These are phyloP conservation scores for Chrysoporthe deuterocubensis DNA, from an alignment of 2,329 filamentous ascomycete species.

Conservation along the genomic window DNA sequence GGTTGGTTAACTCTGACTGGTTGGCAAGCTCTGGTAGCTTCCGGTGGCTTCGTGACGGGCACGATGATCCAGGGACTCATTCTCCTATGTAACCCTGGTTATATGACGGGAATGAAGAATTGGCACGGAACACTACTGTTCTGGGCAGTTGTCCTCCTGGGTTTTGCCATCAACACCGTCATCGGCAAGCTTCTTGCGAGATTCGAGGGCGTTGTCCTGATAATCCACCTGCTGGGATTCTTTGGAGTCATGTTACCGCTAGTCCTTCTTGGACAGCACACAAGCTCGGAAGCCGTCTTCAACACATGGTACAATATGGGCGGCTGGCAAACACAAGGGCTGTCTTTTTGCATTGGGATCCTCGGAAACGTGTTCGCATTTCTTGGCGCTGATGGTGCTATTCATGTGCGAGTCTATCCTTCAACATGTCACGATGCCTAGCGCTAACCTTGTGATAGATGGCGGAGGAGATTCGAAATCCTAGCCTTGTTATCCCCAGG, in stretches of 20 bases:
- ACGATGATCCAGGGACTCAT: constrained; percentile 35
- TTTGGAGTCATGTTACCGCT: constrained; percentile 44
- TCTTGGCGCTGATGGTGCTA: constrained; percentile 44
- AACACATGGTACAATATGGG: too few species aligned
- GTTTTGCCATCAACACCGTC: constrained; percentile 32
- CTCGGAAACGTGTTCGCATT: constrained; percentile 41
- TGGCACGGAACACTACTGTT: constrained; percentile 35
- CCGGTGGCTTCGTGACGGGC: constrained; percentile 29
- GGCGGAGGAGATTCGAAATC: constrained; percentile 52
- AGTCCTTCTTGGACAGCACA: constrained; percentile 43
- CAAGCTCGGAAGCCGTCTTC: constrained; percentile 32
- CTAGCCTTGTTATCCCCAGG: constrained; percentile 53
- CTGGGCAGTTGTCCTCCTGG: constrained; percentile 31
- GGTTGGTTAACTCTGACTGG: constrained; percentile 35
- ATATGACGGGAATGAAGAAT: constrained; percentile 8
- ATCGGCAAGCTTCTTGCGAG: constrained; percentile 31
- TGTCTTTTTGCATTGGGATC: too few species aligned
- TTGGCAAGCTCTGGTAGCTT: constrained; percentile 33
- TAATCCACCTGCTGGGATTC: constrained; percentile 43
- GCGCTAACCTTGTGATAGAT: constrained; percentile 37
- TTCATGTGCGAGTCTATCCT: constrained; percentile 23
- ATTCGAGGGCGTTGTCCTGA: constrained; percentile 33
- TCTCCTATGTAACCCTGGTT: constrained; percentile 29
- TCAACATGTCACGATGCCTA: not conserved
- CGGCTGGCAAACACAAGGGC: constrained; percentile 45